These are phyloP conservation scores for Protomyces inundatus DNA, from an alignment of 1,139 yeast genomes.

Conservation along the genomic window DNA sequence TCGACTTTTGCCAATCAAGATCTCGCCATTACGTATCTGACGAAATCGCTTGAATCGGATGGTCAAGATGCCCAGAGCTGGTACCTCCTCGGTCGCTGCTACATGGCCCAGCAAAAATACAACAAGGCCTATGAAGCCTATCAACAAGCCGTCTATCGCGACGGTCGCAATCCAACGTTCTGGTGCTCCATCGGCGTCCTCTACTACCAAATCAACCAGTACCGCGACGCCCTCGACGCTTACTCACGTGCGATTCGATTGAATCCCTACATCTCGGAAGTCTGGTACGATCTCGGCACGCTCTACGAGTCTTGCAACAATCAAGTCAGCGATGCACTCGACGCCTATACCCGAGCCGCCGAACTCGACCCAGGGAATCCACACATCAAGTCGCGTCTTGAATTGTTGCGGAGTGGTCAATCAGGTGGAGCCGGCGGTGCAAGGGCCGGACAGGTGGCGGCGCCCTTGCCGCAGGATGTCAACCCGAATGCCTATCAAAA, in stretches of 20 bases:
- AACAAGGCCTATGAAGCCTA: conserved; percentile 96
- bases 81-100: conserved; percentile 94
- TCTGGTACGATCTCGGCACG: conserved; percentile 97
- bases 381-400: conserved; percentile 87
- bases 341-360: conserved; percentile 94
- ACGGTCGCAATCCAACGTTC: conserved; percentile 92
- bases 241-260: conserved; percentile 92
- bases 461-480: conserved; percentile 43
- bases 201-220: conserved; percentile 91
- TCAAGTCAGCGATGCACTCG: conserved; percentile 89
- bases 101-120: conserved; percentile 92
- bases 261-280: conserved; percentile 93
- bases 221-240: conserved; percentile 94
- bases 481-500: conserved; percentile 49
- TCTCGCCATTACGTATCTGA: conserved; percentile 70
- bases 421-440: conserved; percentile 39
- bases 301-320: conserved; percentile 94
- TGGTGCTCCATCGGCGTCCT: conserved; percentile 98
- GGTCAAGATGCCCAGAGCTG: conserved; percentile 90
- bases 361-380: conserved; percentile 90
- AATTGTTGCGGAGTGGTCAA: conserved; percentile 64
- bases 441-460: conserved; percentile 40
- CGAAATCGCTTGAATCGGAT: conserved; percentile 84
- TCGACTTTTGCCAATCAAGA: conserved; percentile 71
- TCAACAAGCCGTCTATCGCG: conserved; percentile 97